These are phyloP conservation scores for Diplodia sapinea DNA, from an alignment of 2,329 filamentous ascomycete genomes.

Conservation along the genomic window DNA sequence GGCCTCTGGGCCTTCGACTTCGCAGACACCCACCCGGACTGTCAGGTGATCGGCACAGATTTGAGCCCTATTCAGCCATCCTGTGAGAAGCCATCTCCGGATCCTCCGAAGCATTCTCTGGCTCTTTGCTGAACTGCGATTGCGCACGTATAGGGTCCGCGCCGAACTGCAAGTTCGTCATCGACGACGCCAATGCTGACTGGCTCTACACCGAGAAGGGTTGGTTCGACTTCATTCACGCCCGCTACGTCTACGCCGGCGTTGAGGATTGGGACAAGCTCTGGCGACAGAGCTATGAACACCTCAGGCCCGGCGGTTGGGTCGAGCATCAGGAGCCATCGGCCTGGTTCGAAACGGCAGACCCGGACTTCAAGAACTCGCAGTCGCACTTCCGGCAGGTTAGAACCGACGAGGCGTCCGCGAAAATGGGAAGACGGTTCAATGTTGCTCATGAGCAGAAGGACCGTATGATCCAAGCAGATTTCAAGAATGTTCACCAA, in stretches of 20 bases:
- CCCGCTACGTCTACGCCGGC: constrained; percentile 40
- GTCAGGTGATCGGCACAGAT: constrained; percentile 42
- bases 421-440: constrained; percentile 33
- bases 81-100: constrained; percentile 40
- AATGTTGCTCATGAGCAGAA: constrained; percentile 30
- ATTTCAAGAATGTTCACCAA: constrained; percentile 45
- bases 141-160: constrained; percentile 34
- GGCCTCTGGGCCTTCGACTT: constrained; percentile 44
- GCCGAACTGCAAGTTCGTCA: constrained; percentile 45
- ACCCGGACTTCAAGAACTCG: constrained; percentile 44
- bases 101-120: background rate
- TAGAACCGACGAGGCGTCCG: background rate
- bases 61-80: constrained; percentile 38
- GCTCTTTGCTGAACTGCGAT: constrained; percentile 6
- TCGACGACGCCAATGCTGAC: constrained; percentile 52
- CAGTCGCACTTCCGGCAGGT: background rate
- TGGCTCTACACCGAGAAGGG: constrained; percentile 60
- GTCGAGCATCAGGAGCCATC: constrained; percentile 57
- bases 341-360: constrained; percentile 59
- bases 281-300: constrained; percentile 48
- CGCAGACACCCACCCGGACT: constrained; percentile 43
- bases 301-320: constrained; percentile 58
- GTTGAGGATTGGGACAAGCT: constrained; percentile 61
- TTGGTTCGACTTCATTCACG: constrained; percentile 63
- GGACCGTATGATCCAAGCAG: constrained; percentile 37